Evolutionary conservation across 139 green algal species (phyloP).

Genomic region (Micromonas pusilla): DNA sequence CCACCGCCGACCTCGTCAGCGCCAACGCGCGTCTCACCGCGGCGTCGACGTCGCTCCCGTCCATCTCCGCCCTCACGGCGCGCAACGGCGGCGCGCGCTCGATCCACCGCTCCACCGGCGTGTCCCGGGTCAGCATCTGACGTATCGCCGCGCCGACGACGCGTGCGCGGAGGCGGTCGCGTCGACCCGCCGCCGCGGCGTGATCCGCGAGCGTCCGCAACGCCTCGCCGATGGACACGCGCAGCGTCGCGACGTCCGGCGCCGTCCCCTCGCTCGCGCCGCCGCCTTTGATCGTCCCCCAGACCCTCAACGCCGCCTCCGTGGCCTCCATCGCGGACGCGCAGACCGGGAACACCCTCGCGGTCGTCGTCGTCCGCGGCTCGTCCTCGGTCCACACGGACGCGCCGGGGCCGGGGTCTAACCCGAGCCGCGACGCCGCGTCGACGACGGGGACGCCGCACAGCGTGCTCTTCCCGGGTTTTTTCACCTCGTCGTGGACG

Average conservation of each 20-base stretch:
- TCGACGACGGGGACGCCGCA: constrained; percentile 12
- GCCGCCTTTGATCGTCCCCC: neutral
- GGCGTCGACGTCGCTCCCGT: neutral
- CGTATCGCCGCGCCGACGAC: neutral
- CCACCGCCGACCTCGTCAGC: neutral
- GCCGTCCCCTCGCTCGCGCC: too few species aligned
- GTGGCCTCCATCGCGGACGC: neutral
- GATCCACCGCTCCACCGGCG: neutral
- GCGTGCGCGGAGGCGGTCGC: neutral
- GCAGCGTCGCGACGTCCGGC: too few species aligned
- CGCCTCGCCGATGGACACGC: neutral
- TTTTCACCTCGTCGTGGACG: constrained; percentile 12
- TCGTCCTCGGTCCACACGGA: neutral
- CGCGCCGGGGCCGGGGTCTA: neutral
- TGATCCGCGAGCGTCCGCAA: neutral
- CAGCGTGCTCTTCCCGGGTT: neutral
- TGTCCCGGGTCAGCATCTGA: neutral
- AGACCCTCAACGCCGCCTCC: neutral
- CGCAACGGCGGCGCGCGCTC: neutral
- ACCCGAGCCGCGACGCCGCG: neutral
- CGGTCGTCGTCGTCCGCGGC: constrained; percentile 1
- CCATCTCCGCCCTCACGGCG: neutral
- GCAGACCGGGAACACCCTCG: neutral
- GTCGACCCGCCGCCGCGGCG: neutral
- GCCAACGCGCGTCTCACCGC: too few species aligned